phyloP scores from a whole-genome alignment of 1,284 basidiomycete genomes.

The Pholiota adiposa region DNA sequence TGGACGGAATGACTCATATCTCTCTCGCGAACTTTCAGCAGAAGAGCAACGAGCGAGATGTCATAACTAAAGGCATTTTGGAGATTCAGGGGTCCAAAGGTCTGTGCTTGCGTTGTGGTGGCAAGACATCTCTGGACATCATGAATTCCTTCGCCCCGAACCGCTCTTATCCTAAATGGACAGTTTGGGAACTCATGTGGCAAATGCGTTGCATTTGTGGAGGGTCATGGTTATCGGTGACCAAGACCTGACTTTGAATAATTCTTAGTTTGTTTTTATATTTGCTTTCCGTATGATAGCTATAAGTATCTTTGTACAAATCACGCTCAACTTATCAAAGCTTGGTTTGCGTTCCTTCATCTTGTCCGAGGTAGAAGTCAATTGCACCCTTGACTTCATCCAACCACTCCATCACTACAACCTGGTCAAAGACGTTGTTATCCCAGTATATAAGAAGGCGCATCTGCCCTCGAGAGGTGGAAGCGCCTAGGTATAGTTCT shows the following conservation, averaged over 20 bases:
- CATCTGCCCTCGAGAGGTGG: constrained; percentile 36
- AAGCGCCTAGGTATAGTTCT: constrained; percentile 53
- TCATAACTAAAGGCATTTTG: constrained; percentile 62
- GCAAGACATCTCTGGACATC: constrained; percentile 50
- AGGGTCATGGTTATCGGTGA: constrained; percentile 53
- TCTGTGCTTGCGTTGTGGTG: constrained; percentile 66
- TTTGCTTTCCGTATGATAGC: constrained; percentile 1
- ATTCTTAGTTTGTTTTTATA: not conserved
- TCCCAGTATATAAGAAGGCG: constrained; percentile 43
- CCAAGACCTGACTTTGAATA: not conserved
- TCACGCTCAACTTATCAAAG: no score
- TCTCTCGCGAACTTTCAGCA: constrained; percentile 37
- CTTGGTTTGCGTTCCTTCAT: not conserved
- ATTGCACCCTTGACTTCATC: constrained; percentile 42
- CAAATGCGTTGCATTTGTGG: constrained; percentile 66
- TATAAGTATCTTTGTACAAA: not conserved
- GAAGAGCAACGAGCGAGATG: constrained; percentile 56
- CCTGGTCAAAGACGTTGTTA: constrained; percentile 43
- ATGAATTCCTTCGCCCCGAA: constrained; percentile 30
- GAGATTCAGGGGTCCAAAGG: constrained; percentile 39
- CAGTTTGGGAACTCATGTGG: constrained; percentile 67
- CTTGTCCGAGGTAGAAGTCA: constrained; percentile 38
- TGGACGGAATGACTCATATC: constrained; percentile 55
- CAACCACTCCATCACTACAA: constrained; percentile 45
- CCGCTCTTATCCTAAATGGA: constrained; percentile 52